These are phyloP conservation scores for Colletotrichum sp. DNA, from an alignment of 2,329 filamentous ascomycete genomes.

Conservation along the genomic window DNA sequence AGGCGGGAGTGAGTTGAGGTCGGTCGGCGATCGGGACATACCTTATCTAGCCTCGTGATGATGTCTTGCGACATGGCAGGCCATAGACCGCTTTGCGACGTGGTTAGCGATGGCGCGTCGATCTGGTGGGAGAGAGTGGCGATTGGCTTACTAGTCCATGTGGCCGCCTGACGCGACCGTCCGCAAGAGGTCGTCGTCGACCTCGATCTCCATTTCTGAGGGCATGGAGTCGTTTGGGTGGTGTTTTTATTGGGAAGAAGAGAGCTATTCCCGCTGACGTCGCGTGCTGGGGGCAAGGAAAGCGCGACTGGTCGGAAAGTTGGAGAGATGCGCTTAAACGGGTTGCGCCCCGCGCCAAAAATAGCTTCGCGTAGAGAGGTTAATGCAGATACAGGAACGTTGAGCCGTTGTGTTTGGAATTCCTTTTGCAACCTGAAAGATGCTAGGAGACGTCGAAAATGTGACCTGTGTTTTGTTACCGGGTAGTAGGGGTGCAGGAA, in stretches of 20 bases:
- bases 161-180: constrained; percentile 55
- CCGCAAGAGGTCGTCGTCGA: constrained; percentile 53
- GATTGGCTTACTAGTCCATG: constrained; percentile 59
- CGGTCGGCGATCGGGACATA: constrained; percentile 28
- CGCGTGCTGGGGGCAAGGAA: neutral
- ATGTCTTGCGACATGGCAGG: constrained; percentile 69
- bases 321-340: neutral
- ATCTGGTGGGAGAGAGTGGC: neutral
- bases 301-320: neutral
- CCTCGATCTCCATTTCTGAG: constrained; percentile 59
- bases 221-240: neutral
- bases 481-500: neutral
- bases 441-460: neutral
- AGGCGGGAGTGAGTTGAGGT: neutral
- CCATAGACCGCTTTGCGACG: constrained; percentile 68
- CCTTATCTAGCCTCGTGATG: constrained; percentile 71
- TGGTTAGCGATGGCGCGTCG: constrained; percentile 24
- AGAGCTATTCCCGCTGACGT: constrained; percentile 9
- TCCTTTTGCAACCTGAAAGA: neutral
- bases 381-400: neutral
- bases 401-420: neutral
- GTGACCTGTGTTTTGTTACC: neutral
- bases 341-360: neutral
- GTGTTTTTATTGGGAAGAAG: neutral
- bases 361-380: neutral